Conservation (phyloP, 768 basidiomycete species). For the Cystofilobasidium bisporidii region DNA sequence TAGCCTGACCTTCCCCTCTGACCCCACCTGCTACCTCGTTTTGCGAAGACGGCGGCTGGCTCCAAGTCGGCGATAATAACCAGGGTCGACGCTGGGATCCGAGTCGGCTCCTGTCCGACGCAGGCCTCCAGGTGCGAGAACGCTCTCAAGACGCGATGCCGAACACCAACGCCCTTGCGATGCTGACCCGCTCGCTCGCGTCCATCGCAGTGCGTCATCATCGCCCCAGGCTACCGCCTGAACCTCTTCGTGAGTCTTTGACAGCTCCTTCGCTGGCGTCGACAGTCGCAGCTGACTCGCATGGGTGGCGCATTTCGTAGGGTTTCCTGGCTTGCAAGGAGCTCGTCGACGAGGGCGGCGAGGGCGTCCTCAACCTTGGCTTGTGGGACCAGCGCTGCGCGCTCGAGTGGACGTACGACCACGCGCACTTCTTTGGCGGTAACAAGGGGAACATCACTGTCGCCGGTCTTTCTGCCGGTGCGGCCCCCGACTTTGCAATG, state of each 20-base stretch:
- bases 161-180: no score
- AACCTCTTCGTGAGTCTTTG: background rate
- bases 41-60: constrained; percentile 10
- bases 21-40: no score
- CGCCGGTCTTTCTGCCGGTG: constrained; percentile 6
- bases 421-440: constrained; percentile 4
- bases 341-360: constrained; percentile 7
- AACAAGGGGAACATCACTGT: background rate
- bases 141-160: no score
- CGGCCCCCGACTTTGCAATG: no score
- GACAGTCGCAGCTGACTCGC: no score
- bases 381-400: constrained; percentile 12
- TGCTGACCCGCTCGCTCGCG: no score
- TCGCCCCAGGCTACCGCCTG: constrained; percentile 4
- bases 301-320: no score
- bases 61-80: constrained; percentile 19
- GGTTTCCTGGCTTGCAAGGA: constrained; percentile 19
- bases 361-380: constrained; percentile 7
- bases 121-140: constrained; percentile 2
- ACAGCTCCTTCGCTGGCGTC: no score
- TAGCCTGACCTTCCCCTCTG: no score
- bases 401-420: constrained; percentile 11
- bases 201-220: constrained; percentile 5
- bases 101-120: background rate
- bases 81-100: constrained; percentile 8